Conservation (phyloP, 2,329 filamentous ascomycete species). For the Elsinoe necatrix region DNA sequence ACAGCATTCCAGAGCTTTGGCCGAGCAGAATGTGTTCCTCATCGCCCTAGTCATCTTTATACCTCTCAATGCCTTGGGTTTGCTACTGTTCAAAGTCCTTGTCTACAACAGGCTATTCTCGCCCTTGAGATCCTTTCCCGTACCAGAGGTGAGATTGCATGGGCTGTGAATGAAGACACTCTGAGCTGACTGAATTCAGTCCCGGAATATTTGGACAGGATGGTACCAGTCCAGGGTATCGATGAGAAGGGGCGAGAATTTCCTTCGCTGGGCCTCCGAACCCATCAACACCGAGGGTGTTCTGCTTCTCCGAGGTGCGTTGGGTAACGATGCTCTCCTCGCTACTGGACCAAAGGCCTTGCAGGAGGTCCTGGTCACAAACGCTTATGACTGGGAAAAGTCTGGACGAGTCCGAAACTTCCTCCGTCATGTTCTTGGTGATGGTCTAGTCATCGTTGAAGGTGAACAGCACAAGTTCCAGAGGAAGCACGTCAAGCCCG, state of each 20-base stretch:
- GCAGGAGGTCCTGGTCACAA: slow-evolving; percentile 45
- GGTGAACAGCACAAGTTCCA: slow-evolving; percentile 44
- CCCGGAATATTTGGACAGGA: background rate
- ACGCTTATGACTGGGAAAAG: slow-evolving; percentile 48
- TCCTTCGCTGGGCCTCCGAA: slow-evolving; percentile 3
- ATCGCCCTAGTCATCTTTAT: background rate
- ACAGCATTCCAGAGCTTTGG: background rate
- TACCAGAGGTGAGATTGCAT: background rate
- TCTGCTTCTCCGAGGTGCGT: background rate
- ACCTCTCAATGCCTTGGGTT: background rate
- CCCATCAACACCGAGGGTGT: slow-evolving; percentile 1
- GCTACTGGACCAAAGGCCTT: slow-evolving; percentile 35
- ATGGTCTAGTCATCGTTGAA: slow-evolving; percentile 44
- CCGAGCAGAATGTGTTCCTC: background rate
- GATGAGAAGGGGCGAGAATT: slow-evolving; percentile 1
- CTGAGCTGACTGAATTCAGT: background rate
- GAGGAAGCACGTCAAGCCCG: slow-evolving; percentile 69
- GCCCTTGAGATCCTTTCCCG: background rate
- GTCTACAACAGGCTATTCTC: slow-evolving; percentile 1
- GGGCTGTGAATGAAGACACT: background rate
- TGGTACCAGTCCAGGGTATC: slow-evolving; percentile 1
- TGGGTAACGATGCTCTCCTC: slow-evolving; percentile 23
- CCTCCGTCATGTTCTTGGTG: slow-evolving; percentile 41
- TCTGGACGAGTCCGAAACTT: slow-evolving; percentile 36
- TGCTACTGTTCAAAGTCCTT: background rate